phyloP scores from a whole-genome alignment of 1,284 basidiomycete genomes.

The Ustilago crameri region DNA sequence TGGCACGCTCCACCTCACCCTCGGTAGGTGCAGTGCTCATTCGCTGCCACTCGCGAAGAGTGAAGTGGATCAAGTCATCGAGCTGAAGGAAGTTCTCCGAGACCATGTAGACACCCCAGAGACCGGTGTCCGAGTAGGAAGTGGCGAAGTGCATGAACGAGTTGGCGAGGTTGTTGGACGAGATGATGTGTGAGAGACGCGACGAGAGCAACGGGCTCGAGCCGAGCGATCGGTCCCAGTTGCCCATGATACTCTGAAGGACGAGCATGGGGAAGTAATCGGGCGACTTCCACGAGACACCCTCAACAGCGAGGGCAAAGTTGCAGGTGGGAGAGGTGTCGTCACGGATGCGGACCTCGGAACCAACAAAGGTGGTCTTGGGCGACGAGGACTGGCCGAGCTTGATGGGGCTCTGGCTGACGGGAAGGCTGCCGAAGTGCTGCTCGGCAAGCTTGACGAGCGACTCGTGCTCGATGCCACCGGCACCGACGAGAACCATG shows the following conservation, averaged over 20 bases:
- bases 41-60: conserved; percentile 94
- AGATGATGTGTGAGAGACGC: conserved; percentile 89
- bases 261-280: conserved; percentile 99
- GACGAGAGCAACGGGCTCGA: conserved; percentile 89
- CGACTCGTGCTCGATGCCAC: conserved; percentile 90
- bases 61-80: conserved; percentile 94
- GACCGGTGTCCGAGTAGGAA: conserved; percentile 98
- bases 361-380: conserved; percentile 85
- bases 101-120: conserved; percentile 96
- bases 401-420: conserved; percentile 86
- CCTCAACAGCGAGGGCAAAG: conserved; percentile 96
- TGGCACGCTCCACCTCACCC: conserved; percentile 93
- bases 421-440: conserved; percentile 89
- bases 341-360: conserved; percentile 94
- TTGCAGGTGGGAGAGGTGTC: conserved; percentile 88
- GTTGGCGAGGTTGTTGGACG: conserved; percentile 95
- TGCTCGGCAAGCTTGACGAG: conserved; percentile 94
- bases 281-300: conserved; percentile 95
- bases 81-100: conserved; percentile 88
- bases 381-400: conserved; percentile 74
- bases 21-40: conserved; percentile 88
- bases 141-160: conserved; percentile 99
- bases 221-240: conserved; percentile 98
- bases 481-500: conserved; percentile 97
- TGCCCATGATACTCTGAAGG: conserved; percentile 97